Evolutionary conservation across 768 basidiomycete genomes (phyloP).

Genomic region (Termitomyces sp.): DNA sequence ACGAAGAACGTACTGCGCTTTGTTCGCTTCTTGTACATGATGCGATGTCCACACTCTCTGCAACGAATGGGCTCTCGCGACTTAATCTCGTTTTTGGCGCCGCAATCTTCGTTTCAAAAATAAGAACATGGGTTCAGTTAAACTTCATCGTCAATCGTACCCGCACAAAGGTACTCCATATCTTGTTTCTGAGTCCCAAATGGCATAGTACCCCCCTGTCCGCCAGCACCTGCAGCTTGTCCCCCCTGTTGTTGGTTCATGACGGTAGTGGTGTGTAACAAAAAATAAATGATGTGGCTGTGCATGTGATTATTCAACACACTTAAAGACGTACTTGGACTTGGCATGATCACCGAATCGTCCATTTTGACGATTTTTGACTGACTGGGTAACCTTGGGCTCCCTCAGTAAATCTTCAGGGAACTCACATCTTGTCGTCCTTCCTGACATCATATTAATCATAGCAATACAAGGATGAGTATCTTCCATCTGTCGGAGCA

Average conservation of each 20-base stretch:
- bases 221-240: slow-evolving; percentile 13
- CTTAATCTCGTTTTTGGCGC: slow-evolving; percentile 87
- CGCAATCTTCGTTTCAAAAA: slow-evolving; percentile 59
- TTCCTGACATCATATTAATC: neutral
- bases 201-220: slow-evolving; percentile 17
- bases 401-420: neutral
- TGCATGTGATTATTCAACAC: neutral
- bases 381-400: neutral
- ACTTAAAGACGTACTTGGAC: too few species aligned
- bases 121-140: slow-evolving; percentile 5
- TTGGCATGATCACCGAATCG: too few species aligned
- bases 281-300: slow-evolving; percentile 12
- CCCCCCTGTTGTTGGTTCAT: slow-evolving; percentile 23
- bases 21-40: slow-evolving; percentile 98
- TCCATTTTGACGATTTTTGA: too few species aligned
- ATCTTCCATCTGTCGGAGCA: slow-evolving; percentile 5
- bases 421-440: too few species aligned
- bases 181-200: slow-evolving; percentile 44
- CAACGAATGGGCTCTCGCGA: slow-evolving; percentile 92
- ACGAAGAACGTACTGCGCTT: slow-evolving; percentile 67
- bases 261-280: slow-evolving; percentile 2
- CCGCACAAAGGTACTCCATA: slow-evolving; percentile 87
- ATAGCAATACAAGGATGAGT: neutral
- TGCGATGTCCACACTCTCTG: slow-evolving; percentile 93
- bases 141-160: slow-evolving; percentile 29